Percentiles rank a stretch among this genome's conserved stretches.
These are phyloP conservation scores for Ligustrum vulgare DNA, from an alignment of 257 asterid species.

Conservation along the genomic window DNA sequence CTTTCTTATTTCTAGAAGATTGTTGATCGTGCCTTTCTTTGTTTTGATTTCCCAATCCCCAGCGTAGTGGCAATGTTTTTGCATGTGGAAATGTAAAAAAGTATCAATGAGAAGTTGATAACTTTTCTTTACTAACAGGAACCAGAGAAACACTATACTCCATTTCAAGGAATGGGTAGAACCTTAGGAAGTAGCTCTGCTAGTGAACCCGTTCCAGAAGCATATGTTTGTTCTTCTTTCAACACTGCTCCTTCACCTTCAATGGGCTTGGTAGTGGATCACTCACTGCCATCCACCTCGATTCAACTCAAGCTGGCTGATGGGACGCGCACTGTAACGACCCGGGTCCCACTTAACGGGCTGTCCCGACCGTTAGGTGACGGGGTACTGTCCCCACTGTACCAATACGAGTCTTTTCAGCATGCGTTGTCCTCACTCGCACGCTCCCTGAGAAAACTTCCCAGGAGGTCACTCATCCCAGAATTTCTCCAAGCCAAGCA, in stretches of 20 bases:
- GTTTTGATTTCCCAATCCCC: not conserved
- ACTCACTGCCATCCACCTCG: slow-evolving; percentile 81
- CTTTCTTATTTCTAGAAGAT: not conserved
- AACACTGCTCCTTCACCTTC: slow-evolving; percentile 60
- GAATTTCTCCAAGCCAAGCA: too few relatives aligned
- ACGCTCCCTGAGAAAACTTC: too few relatives aligned
- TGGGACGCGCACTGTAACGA: slow-evolving; percentile 9
- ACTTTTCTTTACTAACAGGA: slow-evolving; percentile 47
- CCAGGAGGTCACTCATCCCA: too few relatives aligned
- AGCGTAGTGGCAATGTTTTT: not conserved
- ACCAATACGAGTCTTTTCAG: too few relatives aligned
- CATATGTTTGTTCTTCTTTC: slow-evolving; percentile 34
- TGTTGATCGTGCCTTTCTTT: not conserved
- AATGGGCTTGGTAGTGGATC: slow-evolving; percentile 58
- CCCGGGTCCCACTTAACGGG: too few relatives aligned
- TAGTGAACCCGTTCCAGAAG: slow-evolving; percentile 38
- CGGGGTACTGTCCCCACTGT: too few relatives aligned
- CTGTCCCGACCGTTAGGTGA: too few relatives aligned
- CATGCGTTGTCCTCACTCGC: too few relatives aligned
- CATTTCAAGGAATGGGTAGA: slow-evolving; percentile 89
- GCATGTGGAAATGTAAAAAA: not conserved
- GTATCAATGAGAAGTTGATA: not conserved
- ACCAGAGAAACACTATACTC: slow-evolving; percentile 48
- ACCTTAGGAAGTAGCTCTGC: slow-evolving; percentile 79
- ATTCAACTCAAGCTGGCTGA: slow-evolving; percentile 92